These are phyloP conservation scores for Prunus mira DNA, from an alignment of 306 rosid genomes.

Conservation along the genomic window DNA sequence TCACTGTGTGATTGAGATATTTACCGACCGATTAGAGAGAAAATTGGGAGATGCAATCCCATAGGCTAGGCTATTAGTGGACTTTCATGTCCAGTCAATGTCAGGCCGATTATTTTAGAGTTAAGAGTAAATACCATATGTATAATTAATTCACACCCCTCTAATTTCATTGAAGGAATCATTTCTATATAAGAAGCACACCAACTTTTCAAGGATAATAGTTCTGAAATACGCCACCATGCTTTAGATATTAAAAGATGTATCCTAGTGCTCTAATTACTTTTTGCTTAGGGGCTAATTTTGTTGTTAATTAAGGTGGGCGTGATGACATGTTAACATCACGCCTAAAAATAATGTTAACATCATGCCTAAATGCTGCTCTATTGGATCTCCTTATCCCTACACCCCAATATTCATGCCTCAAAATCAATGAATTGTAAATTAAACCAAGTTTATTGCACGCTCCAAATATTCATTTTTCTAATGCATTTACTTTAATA, in stretches of 20 bases:
- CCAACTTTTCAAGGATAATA: slow-evolving; percentile 2
- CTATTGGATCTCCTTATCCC: background rate
- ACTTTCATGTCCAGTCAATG: slow-evolving; percentile 10
- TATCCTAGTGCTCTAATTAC: slow-evolving; percentile 4
- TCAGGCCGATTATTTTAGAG: background rate
- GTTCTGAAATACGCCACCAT: background rate
- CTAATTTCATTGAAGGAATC: slow-evolving; percentile 6
- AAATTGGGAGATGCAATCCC: background rate
- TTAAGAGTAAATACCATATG: background rate
- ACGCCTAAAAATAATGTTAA: background rate
- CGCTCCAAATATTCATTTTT: background rate
- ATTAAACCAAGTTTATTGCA: background rate
- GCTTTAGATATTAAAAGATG: background rate
- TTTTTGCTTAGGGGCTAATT: slow-evolving; percentile 17
- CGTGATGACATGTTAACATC: slow-evolving; percentile 16
- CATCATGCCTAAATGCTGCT: background rate
- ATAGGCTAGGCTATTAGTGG: background rate
- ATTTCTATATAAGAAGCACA: background rate
- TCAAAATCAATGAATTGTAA: background rate
- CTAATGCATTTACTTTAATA: too few relatives aligned
- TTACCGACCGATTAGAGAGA: slow-evolving; percentile 19
- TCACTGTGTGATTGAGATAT: slow-evolving; percentile 22
- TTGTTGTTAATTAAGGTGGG: slow-evolving; percentile 6
- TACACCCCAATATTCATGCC: background rate
- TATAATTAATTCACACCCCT: background rate